Conservation (phyloP, 768 basidiomycete genomes). For the Agaricus sinodeliciosus region DNA sequence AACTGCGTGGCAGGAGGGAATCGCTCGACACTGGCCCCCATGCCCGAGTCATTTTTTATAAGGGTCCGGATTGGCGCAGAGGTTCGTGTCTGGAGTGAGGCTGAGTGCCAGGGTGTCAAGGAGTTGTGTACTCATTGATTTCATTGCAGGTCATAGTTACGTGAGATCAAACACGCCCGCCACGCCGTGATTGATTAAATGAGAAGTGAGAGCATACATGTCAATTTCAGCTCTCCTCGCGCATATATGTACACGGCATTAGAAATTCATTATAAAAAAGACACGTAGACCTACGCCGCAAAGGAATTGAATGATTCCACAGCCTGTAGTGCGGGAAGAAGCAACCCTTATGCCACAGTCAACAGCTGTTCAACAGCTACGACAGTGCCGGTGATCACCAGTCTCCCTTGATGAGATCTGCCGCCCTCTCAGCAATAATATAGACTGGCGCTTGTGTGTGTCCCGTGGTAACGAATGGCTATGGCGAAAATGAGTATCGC, state of each 20-base stretch:
- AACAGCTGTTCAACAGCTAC: background rate
- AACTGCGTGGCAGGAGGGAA: background rate
- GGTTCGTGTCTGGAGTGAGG: background rate
- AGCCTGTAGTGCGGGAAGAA: background rate
- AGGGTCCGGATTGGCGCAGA: background rate
- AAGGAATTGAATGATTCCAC: background rate
- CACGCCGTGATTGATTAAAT: too few species aligned
- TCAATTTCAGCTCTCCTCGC: too few species aligned
- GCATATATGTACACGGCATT: too few species aligned
- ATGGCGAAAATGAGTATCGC: background rate
- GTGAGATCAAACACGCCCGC: too few species aligned
- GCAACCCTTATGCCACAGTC: background rate
- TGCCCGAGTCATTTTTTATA: background rate
- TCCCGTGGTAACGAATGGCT: slow-evolving; percentile 11
- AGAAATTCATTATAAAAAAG: too few species aligned
- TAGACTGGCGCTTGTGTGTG: slow-evolving; percentile 13
- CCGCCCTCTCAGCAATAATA: slow-evolving; percentile 12
- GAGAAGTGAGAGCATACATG: too few species aligned
- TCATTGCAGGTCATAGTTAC: too few species aligned
- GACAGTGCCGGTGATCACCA: background rate
- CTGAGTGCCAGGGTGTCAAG: too few species aligned
- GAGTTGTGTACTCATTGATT: too few species aligned
- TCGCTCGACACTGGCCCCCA: background rate
- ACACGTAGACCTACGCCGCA: too few species aligned
- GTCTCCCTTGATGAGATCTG: slow-evolving; percentile 11